Conservation (phyloP, 192 early-diverging fungal genomes). For the Backusella tarrabulga region DNA sequence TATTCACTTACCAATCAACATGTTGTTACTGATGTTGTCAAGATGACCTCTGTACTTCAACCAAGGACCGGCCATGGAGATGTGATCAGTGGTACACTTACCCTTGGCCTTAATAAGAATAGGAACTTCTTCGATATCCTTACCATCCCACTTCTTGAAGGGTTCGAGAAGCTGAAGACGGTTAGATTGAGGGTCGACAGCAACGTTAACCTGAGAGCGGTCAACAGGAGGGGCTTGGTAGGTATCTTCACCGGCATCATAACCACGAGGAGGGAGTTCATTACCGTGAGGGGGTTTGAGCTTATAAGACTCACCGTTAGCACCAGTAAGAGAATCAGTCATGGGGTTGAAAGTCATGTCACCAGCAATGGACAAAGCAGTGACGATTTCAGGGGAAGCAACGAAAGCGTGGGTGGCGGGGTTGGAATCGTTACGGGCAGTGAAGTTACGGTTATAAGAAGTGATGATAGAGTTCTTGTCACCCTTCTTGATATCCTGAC, state of each 20-base stretch:
- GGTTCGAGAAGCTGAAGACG: slow-evolving; percentile 90
- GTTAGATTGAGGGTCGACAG: slow-evolving; percentile 81
- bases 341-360: slow-evolving; percentile 93
- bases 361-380: slow-evolving; percentile 94
- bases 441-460: slow-evolving; percentile 99
- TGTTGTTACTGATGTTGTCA: slow-evolving; percentile 99
- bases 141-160: slow-evolving; percentile 87
- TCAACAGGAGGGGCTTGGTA: slow-evolving; percentile 93
- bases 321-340: slow-evolving; percentile 83
- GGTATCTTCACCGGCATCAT: slow-evolving; percentile 91
- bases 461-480: slow-evolving; percentile 98
- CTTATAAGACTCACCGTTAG: slow-evolving; percentile 94
- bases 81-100: slow-evolving; percentile 99
- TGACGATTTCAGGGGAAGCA: slow-evolving; percentile 90
- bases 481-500: slow-evolving; percentile 94
- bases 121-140: slow-evolving; percentile 77
- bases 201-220: slow-evolving; percentile 70
- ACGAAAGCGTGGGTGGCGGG: slow-evolving; percentile 96
- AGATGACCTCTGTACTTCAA: slow-evolving; percentile 97
- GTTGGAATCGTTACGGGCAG: slow-evolving; percentile 98
- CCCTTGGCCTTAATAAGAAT: slow-evolving; percentile 96
- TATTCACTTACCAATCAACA: slow-evolving; percentile 73
- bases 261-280: slow-evolving; percentile 90
- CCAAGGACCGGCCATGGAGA: slow-evolving; percentile 90
- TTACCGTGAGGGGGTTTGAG: slow-evolving; percentile 80